Base-by-base conservation (phyloP, 1,284 basidiomycete genomes). In the Cutaneotrichosporon daszewskae region DNA sequence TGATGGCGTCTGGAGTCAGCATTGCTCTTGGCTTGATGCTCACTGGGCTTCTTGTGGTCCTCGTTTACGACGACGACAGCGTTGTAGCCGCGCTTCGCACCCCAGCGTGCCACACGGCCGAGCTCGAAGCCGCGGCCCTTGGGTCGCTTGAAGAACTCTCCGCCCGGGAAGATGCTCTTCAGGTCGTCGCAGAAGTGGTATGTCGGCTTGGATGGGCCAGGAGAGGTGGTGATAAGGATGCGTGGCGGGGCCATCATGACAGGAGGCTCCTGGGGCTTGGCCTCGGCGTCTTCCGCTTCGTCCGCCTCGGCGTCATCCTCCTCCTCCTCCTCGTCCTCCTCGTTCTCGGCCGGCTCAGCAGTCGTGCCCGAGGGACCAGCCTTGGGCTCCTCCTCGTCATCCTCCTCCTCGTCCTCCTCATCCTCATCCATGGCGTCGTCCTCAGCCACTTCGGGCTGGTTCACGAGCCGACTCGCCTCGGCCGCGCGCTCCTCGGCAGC, bases 51-150 rank as follows among this genome's bases (percentile, higher is more conserved):
- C 69, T 90, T 91, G 75, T 72, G 84, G 59, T 96, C 87, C 68
- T 98, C 95, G 56, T 96, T 96, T 18, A 98, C 86, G 5, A 98
- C 88, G 42, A 89, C 76, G 54, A 98, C 72, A 53, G 91, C 89
- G 41, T 82, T 84, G 66, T 88, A 99, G 1, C 65, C 64, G 58
- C 95, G 75, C 37, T 83, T 84, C 4, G 85, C 83, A 17, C 91
- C 90, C 95, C 95, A 98, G 2, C 84, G 81, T 27, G 92, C 88
- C 56, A 99, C 90, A 56, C 84, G 79, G 1, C 91, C 91, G 52
- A 98, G 76, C 72, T 96, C 92, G 58, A 88, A 97, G 1, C 90
- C 89, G 55, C 88, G 86, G 2, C 90, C 89, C 66, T 89, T 91
- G 60, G 87, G 86, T 45, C 95, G 75, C 48, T 84, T 80, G 37